A percentile compares a stretch with the other conserved stretches of the same genome.
Conservation (phyloP, 192 early-diverging fungal species). For the Coemansia pectinata region DNA sequence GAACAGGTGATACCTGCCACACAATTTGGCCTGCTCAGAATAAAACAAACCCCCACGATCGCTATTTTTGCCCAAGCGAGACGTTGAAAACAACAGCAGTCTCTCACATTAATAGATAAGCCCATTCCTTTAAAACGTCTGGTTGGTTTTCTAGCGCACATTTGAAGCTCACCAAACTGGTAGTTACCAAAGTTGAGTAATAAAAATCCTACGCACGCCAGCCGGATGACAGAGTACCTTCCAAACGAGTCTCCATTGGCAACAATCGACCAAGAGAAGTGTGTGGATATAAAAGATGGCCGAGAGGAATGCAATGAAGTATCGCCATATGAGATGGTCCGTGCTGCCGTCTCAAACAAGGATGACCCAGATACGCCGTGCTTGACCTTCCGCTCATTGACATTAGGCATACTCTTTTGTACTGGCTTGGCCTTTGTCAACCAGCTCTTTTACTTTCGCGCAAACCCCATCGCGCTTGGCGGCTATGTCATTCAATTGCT, state of each 20-base stretch:
- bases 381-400: slow-evolving; percentile 71
- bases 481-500: slow-evolving; percentile 74
- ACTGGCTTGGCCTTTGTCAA: slow-evolving; percentile 65
- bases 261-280: too few relatives aligned
- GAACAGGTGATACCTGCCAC: neutral
- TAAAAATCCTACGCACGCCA: too few relatives aligned
- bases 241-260: too few relatives aligned
- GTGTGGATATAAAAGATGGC: too few relatives aligned
- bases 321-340: slow-evolving; percentile 71
- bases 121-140: too few relatives aligned
- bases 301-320: too few relatives aligned
- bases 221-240: too few relatives aligned
- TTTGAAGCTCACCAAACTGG: too few relatives aligned
- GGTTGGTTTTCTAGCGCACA: too few relatives aligned
- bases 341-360: slow-evolving; percentile 66
- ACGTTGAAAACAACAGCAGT: neutral
- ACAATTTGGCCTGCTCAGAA: neutral
- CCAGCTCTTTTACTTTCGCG: slow-evolving; percentile 85
- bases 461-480: slow-evolving; percentile 70
- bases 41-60: neutral
- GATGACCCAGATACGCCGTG: slow-evolving; percentile 66
- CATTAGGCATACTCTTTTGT: slow-evolving; percentile 69
- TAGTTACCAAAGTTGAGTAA: too few relatives aligned
- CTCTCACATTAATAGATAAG: too few relatives aligned
- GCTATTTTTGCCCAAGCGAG: neutral